Conservation (phyloP, 2,329 filamentous ascomycete genomes). For the Monosporascus ibericus region DNA sequence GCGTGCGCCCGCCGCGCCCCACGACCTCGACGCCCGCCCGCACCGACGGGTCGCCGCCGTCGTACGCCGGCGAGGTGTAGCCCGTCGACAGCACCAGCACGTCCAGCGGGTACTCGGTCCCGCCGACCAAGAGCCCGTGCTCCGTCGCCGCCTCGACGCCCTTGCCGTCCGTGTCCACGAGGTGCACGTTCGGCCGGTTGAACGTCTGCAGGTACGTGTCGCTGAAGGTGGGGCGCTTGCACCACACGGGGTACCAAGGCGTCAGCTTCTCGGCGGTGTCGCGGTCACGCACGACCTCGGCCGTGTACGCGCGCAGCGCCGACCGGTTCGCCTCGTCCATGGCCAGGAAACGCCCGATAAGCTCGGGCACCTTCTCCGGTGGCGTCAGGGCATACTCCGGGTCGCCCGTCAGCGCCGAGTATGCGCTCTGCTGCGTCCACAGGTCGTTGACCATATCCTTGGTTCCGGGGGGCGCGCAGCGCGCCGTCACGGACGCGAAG, state of each 20-base stretch:
- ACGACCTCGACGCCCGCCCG: constrained; percentile 25
- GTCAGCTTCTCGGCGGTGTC: constrained; percentile 42
- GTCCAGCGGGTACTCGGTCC: constrained; percentile 38
- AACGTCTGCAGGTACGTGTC: constrained; percentile 54
- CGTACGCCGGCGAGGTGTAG: constrained; percentile 33
- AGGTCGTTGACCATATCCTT: constrained; percentile 42
- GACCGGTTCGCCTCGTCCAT: constrained; percentile 38
- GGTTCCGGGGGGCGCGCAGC: constrained; percentile 23
- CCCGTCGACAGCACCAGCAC: constrained; percentile 32
- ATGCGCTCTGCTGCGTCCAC: constrained; percentile 37
- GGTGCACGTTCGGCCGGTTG: constrained; percentile 51
- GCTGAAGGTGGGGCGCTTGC: constrained; percentile 58
- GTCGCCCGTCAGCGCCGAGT: constrained; percentile 31
- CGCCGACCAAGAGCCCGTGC: constrained; percentile 40
- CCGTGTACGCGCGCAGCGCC: constrained; percentile 38
- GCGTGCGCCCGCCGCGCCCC: constrained; percentile 14
- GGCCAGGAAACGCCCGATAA: constrained; percentile 30
- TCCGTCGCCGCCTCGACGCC: constrained; percentile 41
- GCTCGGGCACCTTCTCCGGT: constrained; percentile 29
- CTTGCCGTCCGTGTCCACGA: constrained; percentile 53
- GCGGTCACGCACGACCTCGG: constrained; percentile 46
- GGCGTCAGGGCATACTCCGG: constrained; percentile 24
- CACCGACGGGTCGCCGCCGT: constrained; percentile 37
- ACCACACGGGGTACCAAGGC: constrained; percentile 49
- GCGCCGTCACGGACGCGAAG: constrained; percentile 32